Conservation (phyloP, 805 yeast genomes). For the Yamadazyma philogaea region DNA sequence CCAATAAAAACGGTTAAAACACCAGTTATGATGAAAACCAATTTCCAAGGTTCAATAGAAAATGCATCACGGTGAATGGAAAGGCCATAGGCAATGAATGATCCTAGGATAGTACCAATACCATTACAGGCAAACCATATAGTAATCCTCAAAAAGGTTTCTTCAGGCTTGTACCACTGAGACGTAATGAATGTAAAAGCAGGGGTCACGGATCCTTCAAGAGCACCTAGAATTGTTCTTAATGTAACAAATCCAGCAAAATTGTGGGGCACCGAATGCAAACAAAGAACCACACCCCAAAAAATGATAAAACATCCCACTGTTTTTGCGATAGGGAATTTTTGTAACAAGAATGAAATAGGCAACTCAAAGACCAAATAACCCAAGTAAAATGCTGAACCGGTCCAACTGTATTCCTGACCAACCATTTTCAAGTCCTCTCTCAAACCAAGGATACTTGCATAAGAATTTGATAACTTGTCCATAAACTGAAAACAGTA, state of each 20-base stretch:
- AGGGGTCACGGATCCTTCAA: conserved; percentile 40
- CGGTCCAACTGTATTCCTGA: conserved; percentile 36
- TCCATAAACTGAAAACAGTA: conserved; percentile 35
- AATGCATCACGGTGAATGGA: conserved; percentile 35
- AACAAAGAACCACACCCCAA: conserved; percentile 60
- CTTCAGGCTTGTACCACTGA: conserved; percentile 34
- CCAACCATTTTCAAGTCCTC: conserved; percentile 35
- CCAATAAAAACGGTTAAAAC: conserved; percentile 53
- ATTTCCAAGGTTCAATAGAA: conserved; percentile 55
- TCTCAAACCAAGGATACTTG: conserved; percentile 38
- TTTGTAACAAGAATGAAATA: conserved; percentile 46
- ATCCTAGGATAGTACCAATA: conserved; percentile 37
- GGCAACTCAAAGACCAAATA: conserved; percentile 58
- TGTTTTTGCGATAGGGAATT: conserved; percentile 54
- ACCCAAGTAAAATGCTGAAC: conserved; percentile 49
- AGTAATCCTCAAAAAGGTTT: conserved; percentile 33
- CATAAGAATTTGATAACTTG: conserved; percentile 37
- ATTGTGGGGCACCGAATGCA: conserved; percentile 48
- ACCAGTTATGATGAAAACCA: conserved; percentile 60
- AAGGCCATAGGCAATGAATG: conserved; percentile 54
- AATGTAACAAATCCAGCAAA: conserved; percentile 39
- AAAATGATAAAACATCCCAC: conserved; percentile 46
- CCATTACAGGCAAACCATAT: conserved; percentile 38
- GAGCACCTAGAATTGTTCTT: conserved; percentile 37
- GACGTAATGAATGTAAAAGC: conserved; percentile 35